Conservation (phyloP, 1,139 yeast species). For the Petasospora rhodanensis region DNA sequence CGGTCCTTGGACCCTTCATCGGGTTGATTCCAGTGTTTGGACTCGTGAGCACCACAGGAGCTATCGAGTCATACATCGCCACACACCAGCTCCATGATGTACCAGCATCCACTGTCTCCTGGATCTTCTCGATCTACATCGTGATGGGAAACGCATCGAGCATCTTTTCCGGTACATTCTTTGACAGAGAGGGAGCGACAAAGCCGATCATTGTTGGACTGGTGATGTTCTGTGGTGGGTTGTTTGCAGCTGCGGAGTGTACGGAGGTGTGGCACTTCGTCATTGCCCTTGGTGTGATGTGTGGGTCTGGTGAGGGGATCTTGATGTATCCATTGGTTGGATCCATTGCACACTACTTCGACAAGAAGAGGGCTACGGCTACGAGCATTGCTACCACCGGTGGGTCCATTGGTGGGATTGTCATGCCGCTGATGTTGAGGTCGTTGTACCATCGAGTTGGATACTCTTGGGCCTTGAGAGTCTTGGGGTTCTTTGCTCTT, state of each 20-base stretch:
- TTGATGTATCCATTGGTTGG: conserved; percentile 23
- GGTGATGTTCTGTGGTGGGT: conserved; percentile 44
- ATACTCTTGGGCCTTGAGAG: conserved; percentile 54
- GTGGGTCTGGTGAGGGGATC: conserved; percentile 11
- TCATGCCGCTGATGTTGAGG: conserved; percentile 56
- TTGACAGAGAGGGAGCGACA: conserved; percentile 56
- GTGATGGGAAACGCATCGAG: conserved; percentile 54
- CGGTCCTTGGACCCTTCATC: conserved; percentile 58
- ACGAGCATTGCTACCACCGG: conserved; percentile 59
- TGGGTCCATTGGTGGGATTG: conserved; percentile 67
- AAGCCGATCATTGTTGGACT: conserved; percentile 32
- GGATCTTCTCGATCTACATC: conserved; percentile 62
- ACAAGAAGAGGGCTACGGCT: conserved; percentile 53
- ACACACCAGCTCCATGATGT: conserved; percentile 41
- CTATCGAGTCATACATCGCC: conserved; percentile 62
- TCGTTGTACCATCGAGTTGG: conserved; percentile 47
- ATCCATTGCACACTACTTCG: conserved; percentile 59
- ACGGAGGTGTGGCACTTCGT: conserved; percentile 47
- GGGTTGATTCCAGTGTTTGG: conserved; percentile 67
- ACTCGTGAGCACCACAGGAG: conserved; percentile 62
- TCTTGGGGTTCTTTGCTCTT: conserved; percentile 48
- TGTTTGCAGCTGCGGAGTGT: conserved; percentile 53
- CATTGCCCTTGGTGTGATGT: conserved; percentile 10
- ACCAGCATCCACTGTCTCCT: conserved; percentile 48
- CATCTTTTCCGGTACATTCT: conserved; percentile 55